These are phyloP conservation scores for Ilex asprella DNA, from an alignment of 257 asterid species.

Conservation along the genomic window DNA sequence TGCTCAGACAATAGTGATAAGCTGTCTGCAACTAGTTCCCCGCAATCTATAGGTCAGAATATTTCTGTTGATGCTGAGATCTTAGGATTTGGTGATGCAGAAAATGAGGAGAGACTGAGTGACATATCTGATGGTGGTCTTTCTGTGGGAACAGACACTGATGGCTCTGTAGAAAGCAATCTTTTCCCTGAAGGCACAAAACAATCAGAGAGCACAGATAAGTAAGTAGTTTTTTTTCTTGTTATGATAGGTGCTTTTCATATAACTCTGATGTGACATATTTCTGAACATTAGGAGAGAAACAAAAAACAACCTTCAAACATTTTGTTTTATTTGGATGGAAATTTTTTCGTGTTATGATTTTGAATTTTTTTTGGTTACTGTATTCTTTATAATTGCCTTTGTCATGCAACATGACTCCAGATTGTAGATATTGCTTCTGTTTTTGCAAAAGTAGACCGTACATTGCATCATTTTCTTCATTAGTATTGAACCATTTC, in stretches of 20 bases:
- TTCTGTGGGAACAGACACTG: conserved; percentile 46
- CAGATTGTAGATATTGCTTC: too few relatives aligned
- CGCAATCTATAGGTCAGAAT: conserved; percentile 10
- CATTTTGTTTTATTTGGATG: too few relatives aligned
- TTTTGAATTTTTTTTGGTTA: conserved; percentile 1
- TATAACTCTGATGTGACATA: neutral
- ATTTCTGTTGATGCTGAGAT: conserved; percentile 10
- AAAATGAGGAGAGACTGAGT: conserved; percentile 16
- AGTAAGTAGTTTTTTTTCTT: conserved; percentile 20
- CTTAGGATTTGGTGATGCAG: conserved; percentile 19
- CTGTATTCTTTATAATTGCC: neutral
- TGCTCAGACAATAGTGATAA: conserved; percentile 25
- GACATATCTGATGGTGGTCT: conserved; percentile 24
- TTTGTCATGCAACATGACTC: too few relatives aligned
- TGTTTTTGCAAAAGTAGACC: too few relatives aligned
- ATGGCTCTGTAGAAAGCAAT: conserved; percentile 25
- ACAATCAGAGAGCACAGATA: conserved; percentile 15
- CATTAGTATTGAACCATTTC: too few relatives aligned
- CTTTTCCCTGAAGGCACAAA: conserved; percentile 23
- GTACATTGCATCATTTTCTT: too few relatives aligned
- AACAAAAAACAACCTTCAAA: too few relatives aligned
- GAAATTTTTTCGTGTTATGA: neutral
- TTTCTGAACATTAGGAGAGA: too few relatives aligned
- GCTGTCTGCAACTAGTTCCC: conserved; percentile 16
- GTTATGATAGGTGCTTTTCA: neutral